Evolutionary conservation across 2,329 filamentous ascomycete species (phyloP), one percentile per base, ranked within the genome.

Genomic region (Fusarium nodosum): DNA sequence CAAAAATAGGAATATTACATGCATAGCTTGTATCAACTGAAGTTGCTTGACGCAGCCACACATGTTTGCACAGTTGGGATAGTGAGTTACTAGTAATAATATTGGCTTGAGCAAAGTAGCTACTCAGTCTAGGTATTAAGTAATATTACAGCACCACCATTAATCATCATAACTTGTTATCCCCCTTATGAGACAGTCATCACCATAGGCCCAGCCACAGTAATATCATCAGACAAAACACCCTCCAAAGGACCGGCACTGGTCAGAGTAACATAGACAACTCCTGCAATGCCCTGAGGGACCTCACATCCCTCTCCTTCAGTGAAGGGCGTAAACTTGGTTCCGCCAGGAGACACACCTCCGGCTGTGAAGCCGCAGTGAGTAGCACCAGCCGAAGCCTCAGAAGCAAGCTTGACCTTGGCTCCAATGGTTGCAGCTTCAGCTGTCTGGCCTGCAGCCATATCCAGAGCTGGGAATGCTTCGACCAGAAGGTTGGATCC

Each of bases 301-400:
- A 92, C 84, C 46, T 81, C 79, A 77, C 91, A 93, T 42, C 82
- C 83, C 5, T 82, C 82, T 42, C 82, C 79, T 55, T 77, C 74
- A 41, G 82, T 81, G 76, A 92, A 88, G 28, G 82, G 68, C 1
- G 84, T 82, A 78, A 92, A 93, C 57, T 82, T 82, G 39, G 87
- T 88, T 71, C 88, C 88, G 56, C 87, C 87, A 41, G 86, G 82
- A 18, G 80, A 77, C 16, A 85, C 75, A 47, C 83, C 83, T 70
- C 88, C 88, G 72, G 88, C 89, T 31, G 89, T 89, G 78, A 92
- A 92, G 31, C 87, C 89, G 77, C 90, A 92, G 79, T 87, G 85
- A 26, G 82, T 84, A 5, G 87, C 89, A 36, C 77, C 77, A 28
- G 82, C 77, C 8, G 85, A 80, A 7, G 84, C 85, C 24, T 84